Evolutionary conservation across 495 filamentous ascomycete genomes (phyloP).

Genomic region (Annulohypoxylon nitens): DNA sequence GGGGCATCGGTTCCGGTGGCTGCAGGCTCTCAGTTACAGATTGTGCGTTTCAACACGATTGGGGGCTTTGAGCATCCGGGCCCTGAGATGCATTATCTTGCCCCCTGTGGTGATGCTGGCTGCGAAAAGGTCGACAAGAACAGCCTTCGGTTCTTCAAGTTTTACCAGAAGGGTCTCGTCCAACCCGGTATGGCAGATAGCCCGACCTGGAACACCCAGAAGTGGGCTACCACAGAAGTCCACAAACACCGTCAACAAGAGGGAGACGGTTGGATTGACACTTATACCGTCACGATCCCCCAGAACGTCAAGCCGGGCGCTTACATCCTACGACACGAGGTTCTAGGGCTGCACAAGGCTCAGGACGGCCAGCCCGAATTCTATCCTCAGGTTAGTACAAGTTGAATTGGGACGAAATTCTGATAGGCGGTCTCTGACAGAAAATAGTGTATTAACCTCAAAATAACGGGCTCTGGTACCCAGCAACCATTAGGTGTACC

Average conservation of each 20-base stretch:
- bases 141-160: conserved; percentile 78
- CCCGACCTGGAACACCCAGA: conserved; percentile 45
- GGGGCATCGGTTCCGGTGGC: conserved; percentile 47
- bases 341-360: conserved; percentile 75
- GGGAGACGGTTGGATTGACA: conserved; percentile 70
- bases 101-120: conserved; percentile 74
- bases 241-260: conserved; percentile 40
- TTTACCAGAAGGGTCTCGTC: conserved; percentile 70
- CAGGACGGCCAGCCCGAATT: conserved; percentile 73
- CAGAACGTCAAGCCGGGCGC: conserved; percentile 68
- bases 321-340: conserved; percentile 81
- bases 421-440: conserved; percentile 5
- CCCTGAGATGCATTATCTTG: conserved; percentile 72
- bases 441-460: conserved; percentile 53
- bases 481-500: conserved; percentile 48
- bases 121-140: conserved; percentile 77
- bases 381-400: conserved; percentile 69
- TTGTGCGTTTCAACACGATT: conserved; percentile 55
- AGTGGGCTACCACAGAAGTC: conserved; percentile 68
- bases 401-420: background rate
- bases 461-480: conserved; percentile 70
- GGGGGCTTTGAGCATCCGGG: conserved; percentile 61
- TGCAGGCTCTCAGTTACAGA: conserved; percentile 52
- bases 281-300: conserved; percentile 77
- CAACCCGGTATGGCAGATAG: conserved; percentile 59